phyloP scores from a whole-genome alignment of 2,329 filamentous ascomycete genomes.

The Plenodomus tracheiphilus region DNA sequence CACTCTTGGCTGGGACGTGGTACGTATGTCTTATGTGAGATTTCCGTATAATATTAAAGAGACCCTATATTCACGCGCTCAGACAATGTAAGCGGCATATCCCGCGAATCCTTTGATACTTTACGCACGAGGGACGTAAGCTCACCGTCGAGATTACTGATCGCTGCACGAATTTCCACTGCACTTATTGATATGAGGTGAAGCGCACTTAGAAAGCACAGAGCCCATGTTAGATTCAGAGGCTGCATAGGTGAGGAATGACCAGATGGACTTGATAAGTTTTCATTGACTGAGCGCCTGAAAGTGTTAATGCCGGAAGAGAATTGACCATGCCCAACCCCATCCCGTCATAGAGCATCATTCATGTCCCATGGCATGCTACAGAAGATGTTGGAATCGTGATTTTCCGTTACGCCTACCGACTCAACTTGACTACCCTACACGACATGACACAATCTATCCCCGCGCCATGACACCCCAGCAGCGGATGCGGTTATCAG shows the following conservation, averaged over 20 bases:
- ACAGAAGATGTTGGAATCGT: slow-evolving; percentile 45
- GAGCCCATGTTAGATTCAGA: too few relatives aligned
- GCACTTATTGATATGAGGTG: too few relatives aligned
- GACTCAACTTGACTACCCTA: slow-evolving; percentile 22
- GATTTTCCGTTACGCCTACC: slow-evolving; percentile 38
- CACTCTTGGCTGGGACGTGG: too few relatives aligned
- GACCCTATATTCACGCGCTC: too few relatives aligned
- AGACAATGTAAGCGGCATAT: neutral
- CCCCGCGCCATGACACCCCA: slow-evolving; percentile 49
- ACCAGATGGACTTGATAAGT: slow-evolving; percentile 48
- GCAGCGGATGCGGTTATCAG: slow-evolving; percentile 78
- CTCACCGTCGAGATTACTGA: neutral
- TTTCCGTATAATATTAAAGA: too few relatives aligned
- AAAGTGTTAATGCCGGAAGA: slow-evolving; percentile 47
- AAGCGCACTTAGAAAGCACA: too few relatives aligned
- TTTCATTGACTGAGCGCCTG: slow-evolving; percentile 50
- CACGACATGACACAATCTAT: slow-evolving; percentile 29
- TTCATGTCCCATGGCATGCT: slow-evolving; percentile 45
- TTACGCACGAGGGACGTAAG: neutral
- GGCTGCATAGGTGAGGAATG: too few relatives aligned
- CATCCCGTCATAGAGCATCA: slow-evolving; percentile 38
- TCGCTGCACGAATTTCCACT: neutral
- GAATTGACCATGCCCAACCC: slow-evolving; percentile 41
- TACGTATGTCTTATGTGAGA: too few relatives aligned
- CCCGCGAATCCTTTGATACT: neutral